phyloP scores from a whole-genome alignment of 176 grass and related monocot species.

The Aegilops speltoides region DNA sequence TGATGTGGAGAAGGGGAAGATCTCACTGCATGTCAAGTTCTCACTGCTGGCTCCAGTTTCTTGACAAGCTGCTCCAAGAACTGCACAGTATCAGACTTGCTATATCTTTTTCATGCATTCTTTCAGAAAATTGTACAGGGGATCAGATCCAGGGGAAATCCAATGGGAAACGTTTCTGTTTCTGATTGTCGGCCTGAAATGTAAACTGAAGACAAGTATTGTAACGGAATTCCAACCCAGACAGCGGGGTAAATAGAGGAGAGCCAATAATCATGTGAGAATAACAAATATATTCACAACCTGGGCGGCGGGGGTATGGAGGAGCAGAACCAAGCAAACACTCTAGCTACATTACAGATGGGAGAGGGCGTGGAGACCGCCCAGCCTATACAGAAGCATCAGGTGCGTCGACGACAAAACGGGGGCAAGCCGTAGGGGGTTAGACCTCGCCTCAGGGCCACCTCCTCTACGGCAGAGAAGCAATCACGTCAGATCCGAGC shows the following conservation, averaged over 20 bases:
- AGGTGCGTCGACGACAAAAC: conserved; percentile 28
- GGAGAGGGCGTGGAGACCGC: conserved; percentile 27
- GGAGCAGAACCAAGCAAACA: conserved; percentile 29
- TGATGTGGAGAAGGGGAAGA: conserved; percentile 76
- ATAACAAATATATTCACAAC: conserved; percentile 83
- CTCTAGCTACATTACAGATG: conserved; percentile 39
- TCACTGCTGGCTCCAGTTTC: conserved; percentile 63
- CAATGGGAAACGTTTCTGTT: neutral
- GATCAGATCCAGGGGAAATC: neutral
- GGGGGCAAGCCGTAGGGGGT: conserved; percentile 19
- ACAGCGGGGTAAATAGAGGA: neutral
- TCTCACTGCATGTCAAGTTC: conserved; percentile 81
- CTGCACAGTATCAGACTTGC: conserved; percentile 13
- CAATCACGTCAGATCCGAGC: conserved; percentile 38
- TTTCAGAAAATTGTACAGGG: neutral
- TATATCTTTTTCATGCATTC: neutral
- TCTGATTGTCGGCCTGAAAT: neutral
- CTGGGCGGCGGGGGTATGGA: conserved; percentile 40
- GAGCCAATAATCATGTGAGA: conserved; percentile 25
- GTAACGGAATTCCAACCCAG: neutral
- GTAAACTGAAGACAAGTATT: neutral
- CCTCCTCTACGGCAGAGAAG: conserved; percentile 16
- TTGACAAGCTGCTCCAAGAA: conserved; percentile 24
- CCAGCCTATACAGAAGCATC: conserved; percentile 59
- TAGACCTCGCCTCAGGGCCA: conserved; percentile 32